Evolutionary conservation across 2,329 filamentous ascomycete genomes (phyloP), one percentile per base, ranked within the genome.

Genomic region (Botrytis fabae): DNA sequence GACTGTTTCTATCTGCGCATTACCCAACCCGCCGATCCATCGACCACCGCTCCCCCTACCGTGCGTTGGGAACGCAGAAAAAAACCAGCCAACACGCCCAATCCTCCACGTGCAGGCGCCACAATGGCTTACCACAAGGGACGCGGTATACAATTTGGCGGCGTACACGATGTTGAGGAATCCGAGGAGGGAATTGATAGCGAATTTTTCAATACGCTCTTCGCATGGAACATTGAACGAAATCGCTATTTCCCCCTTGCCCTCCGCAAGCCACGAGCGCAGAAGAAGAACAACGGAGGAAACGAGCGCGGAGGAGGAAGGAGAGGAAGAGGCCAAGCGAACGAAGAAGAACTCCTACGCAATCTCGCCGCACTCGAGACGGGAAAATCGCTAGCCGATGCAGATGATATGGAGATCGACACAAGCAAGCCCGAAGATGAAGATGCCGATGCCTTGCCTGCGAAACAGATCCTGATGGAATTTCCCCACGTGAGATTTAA

Each of bases 41-140:
- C 89, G 0, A 82, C 90, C 0, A 90, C 88, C 64, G 85, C 91
- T 0, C 87, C 89, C 1, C 95, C 94, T 0, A 88, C 86, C 1
- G 89, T 98, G 22, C 89, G 94, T 60, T 99, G 96, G 96, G 96
- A 99, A 83, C 91, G 91, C 76, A 88, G 96, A 73, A 99, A 98
- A 86, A 93, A 92, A 83, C 95, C 96, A 1, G 93, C 93, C 42
- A 99, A 99, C 80, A 85, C 92, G 12, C 96, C 96, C 0, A 93
- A 90, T 76, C 96, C 96, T 8, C 83, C 92, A 20, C 90, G 96
- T 35, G 95, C 94, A 4, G 96, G 96, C 46, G 90, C 94, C 0
- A 98, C 95, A 2, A 98, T 98, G 95, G 90, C 94, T 0, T 93
- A 91, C 81, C 96, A 99, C 83, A 96, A 95, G 82, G 95, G 95